Evolutionary conservation across 139 green algal species (phyloP), one percentile per base, ranked within the genome.

Genomic region (Chlorella sp.): DNA sequence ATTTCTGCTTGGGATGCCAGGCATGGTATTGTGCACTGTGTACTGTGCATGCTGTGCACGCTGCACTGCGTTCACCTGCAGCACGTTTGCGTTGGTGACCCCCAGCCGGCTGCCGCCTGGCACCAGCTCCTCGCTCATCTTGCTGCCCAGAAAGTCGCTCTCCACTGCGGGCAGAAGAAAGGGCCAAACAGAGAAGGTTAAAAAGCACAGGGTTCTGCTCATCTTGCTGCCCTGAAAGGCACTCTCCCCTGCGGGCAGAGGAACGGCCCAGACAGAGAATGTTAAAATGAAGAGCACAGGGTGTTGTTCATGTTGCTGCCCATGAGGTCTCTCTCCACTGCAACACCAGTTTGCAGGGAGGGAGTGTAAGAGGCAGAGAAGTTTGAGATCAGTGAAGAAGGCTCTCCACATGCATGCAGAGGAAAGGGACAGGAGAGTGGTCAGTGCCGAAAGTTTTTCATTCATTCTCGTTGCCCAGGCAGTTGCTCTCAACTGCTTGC

Each of bases 11-110:
- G n/a, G n/a, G 48, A 57, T 57, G 48, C 48, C 48, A 57, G 48
- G 48, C 48, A 9, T 9, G 5, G 48, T 57, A 9, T 9, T 57
- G 48, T 57, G 48, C 48, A 9, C 7, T 5, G 68, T 1, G 7
- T 16, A 26, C 68, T 34, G 68, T 76, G 68, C 68, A 34, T 30
- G 26, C 26, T 42, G 12, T 80, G 73, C 73, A 80, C 26, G 32
- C 36, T 24, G 53, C 4, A 21, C 79, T 37, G 79, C 14, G 32
- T 42, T 9, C 85, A 90, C 87, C 79, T 90, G 87, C 87, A 90
- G 78, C 0, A 90, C 86, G 89, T 97, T 98, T 73, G 94, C 91
- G 83, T 92, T 93, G 21, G 93, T 97, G 4, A 98, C 96, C 3
- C 91, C 86, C 15, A 96, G 76, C 26, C 94, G 71, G 61, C 86